Percentiles rank a stretch among this genome's conserved stretches.
Conservation (phyloP, 192 early-diverging fungal species). For the Phlyctochytrium bullatum region DNA sequence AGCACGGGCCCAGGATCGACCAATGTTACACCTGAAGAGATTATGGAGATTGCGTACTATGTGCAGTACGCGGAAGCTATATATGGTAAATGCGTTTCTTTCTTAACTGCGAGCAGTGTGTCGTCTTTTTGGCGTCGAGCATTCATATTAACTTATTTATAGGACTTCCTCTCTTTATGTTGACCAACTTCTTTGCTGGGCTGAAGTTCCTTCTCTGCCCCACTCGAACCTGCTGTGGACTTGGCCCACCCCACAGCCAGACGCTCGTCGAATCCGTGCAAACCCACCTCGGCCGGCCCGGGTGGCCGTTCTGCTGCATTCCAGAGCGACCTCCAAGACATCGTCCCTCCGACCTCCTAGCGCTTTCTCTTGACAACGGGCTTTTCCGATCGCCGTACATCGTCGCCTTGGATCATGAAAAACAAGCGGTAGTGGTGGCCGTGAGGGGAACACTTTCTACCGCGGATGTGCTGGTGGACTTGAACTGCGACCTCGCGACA, state of each 20-base stretch:
- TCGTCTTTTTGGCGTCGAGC: no score
- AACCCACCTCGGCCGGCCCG: constrained; percentile 22
- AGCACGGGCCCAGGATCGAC: background rate
- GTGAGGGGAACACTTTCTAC: constrained; percentile 49
- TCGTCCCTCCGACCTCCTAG: constrained; percentile 37
- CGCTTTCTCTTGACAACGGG: constrained; percentile 35
- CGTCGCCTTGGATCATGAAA: constrained; percentile 44
- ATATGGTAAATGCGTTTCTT: constrained; percentile 24
- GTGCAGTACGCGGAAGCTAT: constrained; percentile 44
- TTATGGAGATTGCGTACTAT: constrained; percentile 31
- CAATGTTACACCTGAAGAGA: constrained; percentile 10
- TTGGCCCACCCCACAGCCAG: constrained; percentile 10
- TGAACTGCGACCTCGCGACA: constrained; percentile 38
- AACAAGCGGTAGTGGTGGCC: constrained; percentile 39
- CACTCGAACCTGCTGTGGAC: constrained; percentile 3
- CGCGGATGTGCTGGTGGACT: constrained; percentile 49
- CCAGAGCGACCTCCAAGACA: constrained; percentile 17
- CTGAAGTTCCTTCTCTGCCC: constrained; percentile 34
- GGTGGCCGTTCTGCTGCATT: constrained; percentile 18
- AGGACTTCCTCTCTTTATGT: constrained; percentile 44
- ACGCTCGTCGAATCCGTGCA: constrained; percentile 22
- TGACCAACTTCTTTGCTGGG: constrained; percentile 33
- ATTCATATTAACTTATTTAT: no score
- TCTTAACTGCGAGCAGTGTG: background rate
- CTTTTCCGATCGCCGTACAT: constrained; percentile 47